A percentile compares a stretch with the other conserved stretches of the same genome.
Evolutionary conservation across 352 stramenopile species (phyloP).

Genomic region (Pythium aquatile): DNA sequence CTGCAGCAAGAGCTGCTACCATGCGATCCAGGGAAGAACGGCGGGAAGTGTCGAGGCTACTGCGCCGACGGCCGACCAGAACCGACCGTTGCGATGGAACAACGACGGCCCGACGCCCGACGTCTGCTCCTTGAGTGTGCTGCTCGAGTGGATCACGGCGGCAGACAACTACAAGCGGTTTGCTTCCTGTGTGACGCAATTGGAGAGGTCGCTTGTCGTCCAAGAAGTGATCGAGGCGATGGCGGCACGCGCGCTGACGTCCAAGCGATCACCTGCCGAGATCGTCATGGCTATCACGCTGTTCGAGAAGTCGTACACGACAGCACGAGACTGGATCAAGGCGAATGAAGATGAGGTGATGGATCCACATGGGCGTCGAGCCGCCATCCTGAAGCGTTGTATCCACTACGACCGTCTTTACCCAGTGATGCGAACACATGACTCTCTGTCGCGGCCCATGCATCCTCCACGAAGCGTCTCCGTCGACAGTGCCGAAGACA

Average conservation of each 20-base stretch:
- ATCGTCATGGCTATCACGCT: background rate
- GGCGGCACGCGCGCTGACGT: background rate
- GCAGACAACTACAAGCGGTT: background rate
- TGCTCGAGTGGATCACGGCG: background rate
- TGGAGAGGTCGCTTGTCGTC: background rate
- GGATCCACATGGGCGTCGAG: background rate
- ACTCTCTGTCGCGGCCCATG: too few species aligned
- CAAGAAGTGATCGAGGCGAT: background rate
- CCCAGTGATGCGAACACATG: background rate
- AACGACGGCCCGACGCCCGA: background rate
- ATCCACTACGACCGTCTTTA: background rate
- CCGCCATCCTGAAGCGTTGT: background rate
- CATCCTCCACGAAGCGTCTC: background rate
- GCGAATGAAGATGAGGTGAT: background rate
- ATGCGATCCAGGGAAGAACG: background rate
- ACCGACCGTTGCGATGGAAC: background rate
- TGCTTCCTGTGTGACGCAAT: background rate
- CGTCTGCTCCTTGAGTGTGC: background rate
- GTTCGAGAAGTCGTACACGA: background rate
- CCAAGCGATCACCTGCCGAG: background rate
- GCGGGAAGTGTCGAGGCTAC: background rate
- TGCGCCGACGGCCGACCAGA: background rate
- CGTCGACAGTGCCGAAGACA: background rate
- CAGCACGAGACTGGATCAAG: background rate
- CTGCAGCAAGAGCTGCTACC: background rate